These are phyloP conservation scores for Lepidium didymum DNA, from an alignment of 345 rosid genomes.

Conservation along the genomic window DNA sequence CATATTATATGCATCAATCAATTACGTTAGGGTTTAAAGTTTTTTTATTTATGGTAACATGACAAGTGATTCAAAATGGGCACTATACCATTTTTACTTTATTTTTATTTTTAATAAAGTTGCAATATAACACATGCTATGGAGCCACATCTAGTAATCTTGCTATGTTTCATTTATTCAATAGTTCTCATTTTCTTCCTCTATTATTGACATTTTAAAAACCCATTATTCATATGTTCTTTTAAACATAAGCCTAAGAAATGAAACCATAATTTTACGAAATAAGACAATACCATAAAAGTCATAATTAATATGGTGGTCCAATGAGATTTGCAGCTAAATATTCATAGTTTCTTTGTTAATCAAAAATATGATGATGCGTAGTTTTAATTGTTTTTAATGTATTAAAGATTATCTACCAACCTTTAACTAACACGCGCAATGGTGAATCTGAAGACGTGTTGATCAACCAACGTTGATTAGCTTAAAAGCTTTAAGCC, in stretches of 20 bases:
- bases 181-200: background rate
- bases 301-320: too few species aligned
- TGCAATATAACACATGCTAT: slow-evolving; percentile 7
- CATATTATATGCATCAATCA: slow-evolving; percentile 26
- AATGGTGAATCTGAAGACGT: slow-evolving; percentile 4
- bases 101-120: background rate
- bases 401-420: background rate
- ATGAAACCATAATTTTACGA: background rate
- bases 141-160: slow-evolving; percentile 14
- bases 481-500: background rate
- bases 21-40: background rate
- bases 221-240: background rate
- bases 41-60: slow-evolving; percentile 11
- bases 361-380: background rate
- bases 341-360: too few species aligned
- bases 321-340: too few species aligned
- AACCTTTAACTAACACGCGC: slow-evolving; percentile 15
- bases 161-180: slow-evolving; percentile 17
- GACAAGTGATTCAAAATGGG: slow-evolving; percentile 22
- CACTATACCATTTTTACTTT: slow-evolving; percentile 9
- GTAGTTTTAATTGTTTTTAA: background rate
- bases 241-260: background rate
- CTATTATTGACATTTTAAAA: background rate
- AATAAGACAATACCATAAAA: background rate
- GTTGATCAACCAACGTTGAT: background rate